Base-by-base conservation (phyloP, 768 basidiomycete species). In the Cubamyces sp. region DNA sequence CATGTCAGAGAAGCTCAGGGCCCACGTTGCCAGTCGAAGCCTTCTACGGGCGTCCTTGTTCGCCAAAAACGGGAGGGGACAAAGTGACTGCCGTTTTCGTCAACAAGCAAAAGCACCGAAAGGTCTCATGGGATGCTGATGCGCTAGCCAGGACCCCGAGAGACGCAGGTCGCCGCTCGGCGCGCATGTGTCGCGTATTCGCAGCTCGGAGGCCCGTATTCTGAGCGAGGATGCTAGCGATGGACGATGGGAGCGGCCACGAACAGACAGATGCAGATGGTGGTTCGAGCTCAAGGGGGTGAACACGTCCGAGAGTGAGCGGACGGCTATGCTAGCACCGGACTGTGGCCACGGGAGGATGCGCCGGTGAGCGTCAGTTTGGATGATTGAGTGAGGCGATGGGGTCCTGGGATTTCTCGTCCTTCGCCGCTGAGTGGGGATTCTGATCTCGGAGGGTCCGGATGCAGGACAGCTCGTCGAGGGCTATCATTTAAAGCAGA, bases 311-410 rank as follows among this genome's bases (percentile, higher is more conserved):
- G 16, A 11, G 41, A 39, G 21, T 15, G 28, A 23, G 5, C 40
- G 16, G 43, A 34, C 34, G 34, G 34, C 34, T 68, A 46, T 39
- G 69, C 76, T 79, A 19, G 37, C 19, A 47, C 46, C 19, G 18
- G 16, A 16, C 42, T 3, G 23, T 6, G 23, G 46, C 11, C 25
- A n/a, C 21, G 8, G 12, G 5, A 11, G 46, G 46, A 47, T 23
- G 46, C 23, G 19, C n/a, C 57, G 16, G 12, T 19, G 54, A 42
- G 63, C 63, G 63, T 25, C 28, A 40, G 57, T 23, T 14, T 9
- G 37, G 30, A 26, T n/a, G 45, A 39, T 37, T 39, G 19, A 16
- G 28, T n/a, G 40, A 12, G 21, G 56, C 25, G 47, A 39, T 49
- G 53, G 60, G 61, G 19, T 57, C 40, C 54, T 39, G 64, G 43